Conservation (phyloP, 2,329 filamentous ascomycete genomes). For the Epichloe festucae region DNA sequence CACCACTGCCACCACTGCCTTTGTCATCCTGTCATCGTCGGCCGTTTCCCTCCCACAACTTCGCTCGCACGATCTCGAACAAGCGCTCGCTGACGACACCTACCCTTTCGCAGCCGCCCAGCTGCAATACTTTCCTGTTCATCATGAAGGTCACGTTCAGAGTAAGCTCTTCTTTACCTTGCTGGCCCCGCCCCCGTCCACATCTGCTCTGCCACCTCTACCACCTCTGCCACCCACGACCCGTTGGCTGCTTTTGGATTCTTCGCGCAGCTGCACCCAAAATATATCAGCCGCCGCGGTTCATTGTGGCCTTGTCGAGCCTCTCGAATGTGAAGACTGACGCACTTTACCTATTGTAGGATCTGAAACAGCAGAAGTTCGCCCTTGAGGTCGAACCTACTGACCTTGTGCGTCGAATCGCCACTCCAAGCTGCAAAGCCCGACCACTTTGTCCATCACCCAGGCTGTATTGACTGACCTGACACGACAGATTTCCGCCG, state of each 20-base stretch:
- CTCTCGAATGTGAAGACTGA: neutral
- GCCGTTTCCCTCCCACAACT: constrained; percentile 1
- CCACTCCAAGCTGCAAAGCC: constrained; percentile 10
- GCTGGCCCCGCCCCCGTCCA: neutral
- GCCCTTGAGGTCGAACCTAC: constrained; percentile 86
- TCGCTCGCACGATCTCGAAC: neutral
- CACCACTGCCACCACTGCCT: constrained; percentile 8
- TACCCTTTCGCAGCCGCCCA: constrained; percentile 7
- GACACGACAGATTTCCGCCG: constrained; percentile 56
- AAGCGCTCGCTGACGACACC: constrained; percentile 2
- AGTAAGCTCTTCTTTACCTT: constrained; percentile 26
- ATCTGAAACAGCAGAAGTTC: constrained; percentile 98
- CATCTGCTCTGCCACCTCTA: neutral
- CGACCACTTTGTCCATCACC: constrained; percentile 6
- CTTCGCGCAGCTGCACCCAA: neutral
- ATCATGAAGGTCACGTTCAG: constrained; percentile 59
- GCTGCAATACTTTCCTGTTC: constrained; percentile 22
- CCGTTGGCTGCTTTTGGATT: neutral
- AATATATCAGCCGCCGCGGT: neutral
- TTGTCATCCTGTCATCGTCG: constrained; percentile 6
- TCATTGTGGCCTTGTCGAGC: neutral
- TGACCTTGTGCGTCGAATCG: constrained; percentile 60
- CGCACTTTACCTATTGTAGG: constrained; percentile 36
- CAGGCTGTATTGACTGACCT: constrained; percentile 7
- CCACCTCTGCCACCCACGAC: neutral